phyloP scores from a whole-genome alignment of 768 basidiomycete species.

The Strobilomyces dryophilus region DNA sequence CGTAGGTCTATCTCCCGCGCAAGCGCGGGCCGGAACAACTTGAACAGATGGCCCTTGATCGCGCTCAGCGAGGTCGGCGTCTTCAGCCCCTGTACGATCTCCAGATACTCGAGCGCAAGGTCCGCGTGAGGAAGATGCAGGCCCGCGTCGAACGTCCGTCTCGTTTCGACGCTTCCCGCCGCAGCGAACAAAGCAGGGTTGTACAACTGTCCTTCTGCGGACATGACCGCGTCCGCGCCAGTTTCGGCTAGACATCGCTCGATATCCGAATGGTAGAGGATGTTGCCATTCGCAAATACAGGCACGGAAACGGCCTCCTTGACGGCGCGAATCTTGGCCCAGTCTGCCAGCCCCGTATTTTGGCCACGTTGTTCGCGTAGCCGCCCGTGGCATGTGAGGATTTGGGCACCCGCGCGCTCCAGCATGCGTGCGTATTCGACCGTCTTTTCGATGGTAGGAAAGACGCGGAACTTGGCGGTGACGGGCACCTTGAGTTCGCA shows the following conservation, averaged over 20 bases:
- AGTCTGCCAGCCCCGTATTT: slow-evolving; percentile 80
- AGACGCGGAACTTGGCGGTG: slow-evolving; percentile 94
- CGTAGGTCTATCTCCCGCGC: slow-evolving; percentile 64
- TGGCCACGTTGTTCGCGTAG: slow-evolving; percentile 90
- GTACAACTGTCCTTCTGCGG: slow-evolving; percentile 91
- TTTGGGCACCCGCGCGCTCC: slow-evolving; percentile 91
- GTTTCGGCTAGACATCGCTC: slow-evolving; percentile 75
- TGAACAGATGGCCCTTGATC: slow-evolving; percentile 91
- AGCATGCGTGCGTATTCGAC: slow-evolving; percentile 96
- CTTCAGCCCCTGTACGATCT: slow-evolving; percentile 58
- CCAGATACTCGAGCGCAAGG: slow-evolving; percentile 83
- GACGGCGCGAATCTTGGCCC: slow-evolving; percentile 86
- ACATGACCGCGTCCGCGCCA: slow-evolving; percentile 91
- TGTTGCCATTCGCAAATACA: slow-evolving; percentile 96
- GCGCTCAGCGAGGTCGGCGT: slow-evolving; percentile 71
- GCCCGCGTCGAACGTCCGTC: slow-evolving; percentile 31
- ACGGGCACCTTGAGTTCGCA: slow-evolving; percentile 84
- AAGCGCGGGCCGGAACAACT: slow-evolving; percentile 80
- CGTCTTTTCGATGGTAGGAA: slow-evolving; percentile 79
- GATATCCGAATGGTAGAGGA: slow-evolving; percentile 85
- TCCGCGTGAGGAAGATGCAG: slow-evolving; percentile 55
- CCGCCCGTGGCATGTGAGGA: slow-evolving; percentile 91
- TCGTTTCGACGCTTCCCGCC: slow-evolving; percentile 21
- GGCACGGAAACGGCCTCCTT: slow-evolving; percentile 87
- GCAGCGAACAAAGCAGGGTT: slow-evolving; percentile 77